Evolutionary conservation across 495 filamentous ascomycete species (phyloP), one percentile per base, ranked within the genome.

Genomic region (Penicillium bovifimosum): DNA sequence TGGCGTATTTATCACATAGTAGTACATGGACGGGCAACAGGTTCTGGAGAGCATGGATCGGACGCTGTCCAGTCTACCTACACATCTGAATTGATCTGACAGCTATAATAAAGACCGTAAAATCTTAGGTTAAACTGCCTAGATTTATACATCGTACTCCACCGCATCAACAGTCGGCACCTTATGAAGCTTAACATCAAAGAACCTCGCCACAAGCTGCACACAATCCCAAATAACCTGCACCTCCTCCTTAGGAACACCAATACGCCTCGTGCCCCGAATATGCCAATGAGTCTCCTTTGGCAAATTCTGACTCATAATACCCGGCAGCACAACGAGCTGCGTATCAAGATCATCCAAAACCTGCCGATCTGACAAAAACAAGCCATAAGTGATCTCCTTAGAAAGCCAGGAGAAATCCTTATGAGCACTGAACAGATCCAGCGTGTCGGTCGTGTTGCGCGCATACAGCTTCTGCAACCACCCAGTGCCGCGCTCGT

Each of bases 221-320:
- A 71, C 64, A 65, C 68, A 66, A 43, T 71, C 64, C 64, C 65
- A 67, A 41, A 71, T 58, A 34, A 68, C 53, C 61, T 81, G 66
- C 0, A 78, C 75, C 62, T 84, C 79, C 42, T 76, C 68, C 58
- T 62, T 63, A 6, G 71, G 65, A 0, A 82, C 62, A 0, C 80
- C 80, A 29, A 83, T 61, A 44, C 81, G 63, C 38, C 79, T 64
- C 10, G 69, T 69, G 0, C 80, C 80, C 29, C 81, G 65, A 51
- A 82, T 69, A 71, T 84, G 81, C 80, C 80, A 84, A 28, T 72
- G 68, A 0, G 78, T 82, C 61, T 79, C 72, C 16, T 61, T 60
- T 24, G 58, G 65, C 50, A 82, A 55, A 59, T 80, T 80, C 69
- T 83, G 80, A 27, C 76, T 76, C 80, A 83, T 82, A 48, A 84